phyloP scores from a whole-genome alignment of 306 rosid genomes.

The Macrotyloma uniflorum region DNA sequence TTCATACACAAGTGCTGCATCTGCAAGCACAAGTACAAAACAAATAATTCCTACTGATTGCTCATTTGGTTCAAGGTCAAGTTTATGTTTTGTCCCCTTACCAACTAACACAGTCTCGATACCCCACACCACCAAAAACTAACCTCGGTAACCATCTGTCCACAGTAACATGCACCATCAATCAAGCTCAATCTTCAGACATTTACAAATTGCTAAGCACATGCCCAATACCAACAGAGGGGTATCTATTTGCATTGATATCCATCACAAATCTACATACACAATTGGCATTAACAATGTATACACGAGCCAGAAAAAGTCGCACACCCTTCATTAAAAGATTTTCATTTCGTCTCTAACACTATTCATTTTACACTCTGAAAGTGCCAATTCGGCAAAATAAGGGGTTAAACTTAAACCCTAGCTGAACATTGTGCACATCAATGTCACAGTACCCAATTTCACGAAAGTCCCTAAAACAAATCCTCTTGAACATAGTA shows the following conservation, averaged over 20 bases:
- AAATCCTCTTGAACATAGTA: background rate
- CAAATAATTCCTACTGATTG: slow-evolving; percentile 3
- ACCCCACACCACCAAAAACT: background rate
- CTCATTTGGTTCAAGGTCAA: background rate
- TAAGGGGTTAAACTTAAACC: slow-evolving; percentile 15
- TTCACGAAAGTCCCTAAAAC: background rate
- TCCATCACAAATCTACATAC: background rate
- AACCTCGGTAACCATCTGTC: background rate
- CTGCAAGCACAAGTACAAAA: background rate
- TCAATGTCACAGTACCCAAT: background rate
- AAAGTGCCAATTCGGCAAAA: background rate
- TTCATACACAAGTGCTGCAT: background rate
- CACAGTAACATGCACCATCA: background rate
- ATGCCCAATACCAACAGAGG: background rate
- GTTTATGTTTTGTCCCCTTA: background rate
- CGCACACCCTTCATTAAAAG: background rate
- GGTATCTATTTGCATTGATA: background rate
- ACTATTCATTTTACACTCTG: no score
- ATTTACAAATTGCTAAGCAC: background rate
- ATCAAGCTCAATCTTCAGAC: background rate
- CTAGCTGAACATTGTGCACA: slow-evolving; percentile 18
- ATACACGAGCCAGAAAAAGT: background rate
- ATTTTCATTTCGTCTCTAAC: background rate
- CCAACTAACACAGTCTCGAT: background rate
- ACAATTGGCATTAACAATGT: background rate